Conservation (phyloP, 2,329 filamentous ascomycete species). For the Sphaerulina populicola region DNA sequence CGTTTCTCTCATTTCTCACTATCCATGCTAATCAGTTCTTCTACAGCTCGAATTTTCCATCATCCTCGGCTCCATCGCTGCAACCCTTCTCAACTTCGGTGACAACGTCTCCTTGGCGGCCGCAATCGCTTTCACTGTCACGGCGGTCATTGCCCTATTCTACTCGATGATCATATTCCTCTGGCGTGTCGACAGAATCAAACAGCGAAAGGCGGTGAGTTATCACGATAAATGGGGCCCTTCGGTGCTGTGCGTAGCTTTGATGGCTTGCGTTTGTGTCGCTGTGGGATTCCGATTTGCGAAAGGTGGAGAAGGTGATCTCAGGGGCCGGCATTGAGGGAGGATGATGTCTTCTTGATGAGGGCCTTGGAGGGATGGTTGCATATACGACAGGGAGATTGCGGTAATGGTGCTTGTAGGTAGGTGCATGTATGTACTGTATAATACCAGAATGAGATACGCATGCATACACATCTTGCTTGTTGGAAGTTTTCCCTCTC, state of each 20-base stretch:
- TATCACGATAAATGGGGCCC: conserved; percentile 91
- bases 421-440: no score
- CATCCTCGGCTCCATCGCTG: conserved; percentile 80
- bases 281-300: conserved; percentile 76
- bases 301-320: conserved; percentile 42
- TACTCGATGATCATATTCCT: conserved; percentile 81
- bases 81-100: conserved; percentile 75
- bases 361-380: background rate
- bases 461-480: no score
- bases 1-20: conserved; percentile 9
- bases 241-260: conserved; percentile 60
- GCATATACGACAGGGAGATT: background rate
- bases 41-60: conserved; percentile 84
- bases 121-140: conserved; percentile 60
- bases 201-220: conserved; percentile 70
- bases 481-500: no score
- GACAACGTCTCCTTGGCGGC: conserved; percentile 56
- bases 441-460: no score
- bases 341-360: background rate
- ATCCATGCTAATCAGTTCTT: background rate
- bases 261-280: conserved; percentile 64
- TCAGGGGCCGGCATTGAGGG: conserved; percentile 23
- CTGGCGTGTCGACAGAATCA: conserved; percentile 79
- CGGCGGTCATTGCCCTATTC: conserved; percentile 68
- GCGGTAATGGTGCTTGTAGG: no score